Conservation (phyloP, 805 yeast species). For the Cyberlindnera mrakii region DNA sequence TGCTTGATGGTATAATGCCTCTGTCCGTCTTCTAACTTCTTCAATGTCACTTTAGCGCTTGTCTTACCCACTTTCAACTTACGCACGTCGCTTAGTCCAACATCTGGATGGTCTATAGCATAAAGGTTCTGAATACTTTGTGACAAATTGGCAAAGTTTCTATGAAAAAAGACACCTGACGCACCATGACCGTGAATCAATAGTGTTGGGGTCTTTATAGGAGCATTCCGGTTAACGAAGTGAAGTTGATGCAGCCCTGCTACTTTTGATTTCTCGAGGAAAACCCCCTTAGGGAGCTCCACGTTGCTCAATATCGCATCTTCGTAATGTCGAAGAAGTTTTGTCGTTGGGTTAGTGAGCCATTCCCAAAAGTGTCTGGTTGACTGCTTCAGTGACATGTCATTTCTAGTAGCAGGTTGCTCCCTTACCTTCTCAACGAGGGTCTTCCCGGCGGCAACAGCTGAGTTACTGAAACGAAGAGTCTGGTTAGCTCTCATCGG, state of each 20-base stretch:
- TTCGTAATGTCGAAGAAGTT: conserved; percentile 14
- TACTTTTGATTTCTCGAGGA: conserved; percentile 2
- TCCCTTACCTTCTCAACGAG: conserved; percentile 13
- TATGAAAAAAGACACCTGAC: conserved; percentile 73
- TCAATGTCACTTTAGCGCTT: conserved; percentile 11
- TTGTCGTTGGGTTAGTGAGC: conserved; percentile 10
- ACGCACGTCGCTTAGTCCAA: conserved; percentile 47
- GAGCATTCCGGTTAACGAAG: conserved; percentile 18
- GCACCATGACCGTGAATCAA: conserved; percentile 93
- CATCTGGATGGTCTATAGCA: conserved; percentile 67
- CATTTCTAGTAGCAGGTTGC: conserved; percentile 9
- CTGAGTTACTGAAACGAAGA: too few relatives aligned
- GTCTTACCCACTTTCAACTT: conserved; percentile 16
- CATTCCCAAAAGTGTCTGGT: conserved; percentile 13
- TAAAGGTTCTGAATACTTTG: conserved; percentile 48
- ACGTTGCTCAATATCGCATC: conserved; percentile 11
- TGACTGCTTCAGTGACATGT: conserved; percentile 10
- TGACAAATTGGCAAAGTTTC: conserved; percentile 54
- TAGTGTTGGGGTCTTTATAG: conserved; percentile 33
- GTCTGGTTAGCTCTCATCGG: too few relatives aligned
- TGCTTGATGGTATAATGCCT: conserved; percentile 12
- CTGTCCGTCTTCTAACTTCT: conserved; percentile 1
- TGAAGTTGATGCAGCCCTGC: conserved; percentile 20
- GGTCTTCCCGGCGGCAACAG: conserved; percentile 1
- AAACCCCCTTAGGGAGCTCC: conserved; percentile 8